Conservation (phyloP, 768 basidiomycete species). For the Cantharellus cinnabarinus region DNA sequence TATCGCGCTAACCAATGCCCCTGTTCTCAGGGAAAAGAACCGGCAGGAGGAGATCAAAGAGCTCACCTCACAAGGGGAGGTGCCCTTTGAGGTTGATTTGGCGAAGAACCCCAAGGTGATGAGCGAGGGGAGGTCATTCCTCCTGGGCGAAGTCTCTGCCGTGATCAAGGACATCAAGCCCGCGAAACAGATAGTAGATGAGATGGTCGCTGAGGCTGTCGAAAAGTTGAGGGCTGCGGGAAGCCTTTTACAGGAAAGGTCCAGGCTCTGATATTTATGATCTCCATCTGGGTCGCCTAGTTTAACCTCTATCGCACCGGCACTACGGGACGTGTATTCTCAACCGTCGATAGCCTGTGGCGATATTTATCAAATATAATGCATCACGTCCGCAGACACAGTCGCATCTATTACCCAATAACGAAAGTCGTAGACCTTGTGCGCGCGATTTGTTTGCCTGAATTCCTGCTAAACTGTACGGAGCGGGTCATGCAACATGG, state of each 20-base stretch:
- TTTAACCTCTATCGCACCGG: too few species aligned
- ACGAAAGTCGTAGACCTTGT: too few species aligned
- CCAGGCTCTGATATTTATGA: constrained; percentile 10
- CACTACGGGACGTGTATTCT: too few species aligned
- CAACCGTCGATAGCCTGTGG: too few species aligned
- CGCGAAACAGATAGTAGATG: constrained; percentile 64
- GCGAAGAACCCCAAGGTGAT: constrained; percentile 22
- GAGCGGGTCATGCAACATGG: too few species aligned
- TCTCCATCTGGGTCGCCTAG: too few species aligned
- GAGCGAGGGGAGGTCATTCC: constrained; percentile 62
- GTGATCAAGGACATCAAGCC: constrained; percentile 43
- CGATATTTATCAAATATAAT: too few species aligned
- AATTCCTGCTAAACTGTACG: too few species aligned
- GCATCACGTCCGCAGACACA: too few species aligned
- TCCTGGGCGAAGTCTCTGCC: constrained; percentile 68
- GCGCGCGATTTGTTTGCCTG: too few species aligned
- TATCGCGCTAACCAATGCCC: neutral
- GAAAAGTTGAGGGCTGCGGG: constrained; percentile 25
- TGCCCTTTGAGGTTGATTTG: constrained; percentile 32
- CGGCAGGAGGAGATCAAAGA: constrained; percentile 63
- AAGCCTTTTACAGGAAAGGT: constrained; percentile 7
- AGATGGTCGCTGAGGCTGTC: constrained; percentile 60
- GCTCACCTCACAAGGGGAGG: constrained; percentile 61
- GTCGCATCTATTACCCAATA: too few species aligned
- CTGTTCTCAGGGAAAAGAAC: constrained; percentile 52